Percentiles rank a stretch among this genome's conserved stretches.
These are phyloP conservation scores for Orychophragmus violaceus DNA, from an alignment of 345 rosid genomes.

Conservation along the genomic window DNA sequence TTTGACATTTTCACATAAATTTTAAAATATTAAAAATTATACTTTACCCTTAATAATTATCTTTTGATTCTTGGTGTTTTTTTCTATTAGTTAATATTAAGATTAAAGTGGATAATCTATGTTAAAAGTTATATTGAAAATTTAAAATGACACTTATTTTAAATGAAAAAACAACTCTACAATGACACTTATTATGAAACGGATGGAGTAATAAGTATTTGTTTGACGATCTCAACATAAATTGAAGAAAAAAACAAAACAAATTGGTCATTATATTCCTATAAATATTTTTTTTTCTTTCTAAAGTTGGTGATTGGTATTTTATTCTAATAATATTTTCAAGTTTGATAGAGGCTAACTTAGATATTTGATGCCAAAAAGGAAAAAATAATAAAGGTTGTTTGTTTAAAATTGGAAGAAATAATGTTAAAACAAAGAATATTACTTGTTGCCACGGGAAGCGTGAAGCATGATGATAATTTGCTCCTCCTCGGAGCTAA, in stretches of 20 bases:
- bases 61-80: no score
- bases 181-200: no score
- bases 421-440: neutral
- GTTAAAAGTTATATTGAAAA: no score
- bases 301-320: neutral
- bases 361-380: neutral
- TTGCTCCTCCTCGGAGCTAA: constrained; percentile 36
- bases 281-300: no score
- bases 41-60: no score
- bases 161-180: no score
- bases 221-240: neutral
- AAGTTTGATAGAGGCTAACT: neutral
- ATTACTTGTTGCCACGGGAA: constrained; percentile 39
- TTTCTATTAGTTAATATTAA: no score
- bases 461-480: constrained; percentile 41
- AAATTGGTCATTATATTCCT: neutral
- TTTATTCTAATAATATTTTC: neutral
- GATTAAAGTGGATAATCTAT: no score
- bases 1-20: neutral
- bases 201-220: neutral
- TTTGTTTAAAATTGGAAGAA: neutral
- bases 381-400: neutral
- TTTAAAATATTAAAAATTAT: no score
- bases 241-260: neutral
- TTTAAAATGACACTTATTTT: no score